Base-by-base conservation (phyloP, 208 protist species). In the Leishmania turanica region DNA sequence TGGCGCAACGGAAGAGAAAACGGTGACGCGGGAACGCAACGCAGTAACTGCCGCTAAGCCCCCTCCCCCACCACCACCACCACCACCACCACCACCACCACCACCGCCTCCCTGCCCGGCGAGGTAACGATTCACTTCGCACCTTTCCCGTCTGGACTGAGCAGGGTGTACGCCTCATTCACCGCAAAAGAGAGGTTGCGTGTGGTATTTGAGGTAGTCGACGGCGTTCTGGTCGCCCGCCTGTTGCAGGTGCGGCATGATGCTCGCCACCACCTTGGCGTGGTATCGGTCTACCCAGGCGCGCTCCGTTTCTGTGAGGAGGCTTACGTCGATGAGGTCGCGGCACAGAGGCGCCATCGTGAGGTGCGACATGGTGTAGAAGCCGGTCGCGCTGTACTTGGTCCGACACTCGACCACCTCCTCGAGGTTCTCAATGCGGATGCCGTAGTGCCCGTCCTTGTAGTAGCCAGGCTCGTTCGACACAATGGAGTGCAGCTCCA, bases 391-490 rank as follows among this genome's bases (percentile, higher is more conserved):
- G 79, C 88, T 93, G 82, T 94, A 82, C 66, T 81, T 81, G 45
- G 95, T 95, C 11, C 71, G 31, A 11, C 81, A 89, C 51, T 79
- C 66, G 11, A 98, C 90, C n/a, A 98, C 87, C 31, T 98, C 76
- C 79, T 99, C 92, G 47, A 99, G 90, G 85, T 99, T 99, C 82
- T 99, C 99, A 80, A 99, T 99, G 75, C 99, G 97, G 79, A 99
- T 99, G 83, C 99, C 99, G 88, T 99, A 99, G 21, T 71, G 78
- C n/a, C 97, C 98, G 31, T 95, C 95, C 84, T 99, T 97, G 92
- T 99, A 99, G 92, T 99, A 99, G 2, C 99, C 99, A 1, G 98
- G 98, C 85, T 99, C 95, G 84, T 98, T 98, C 19, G 95, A 97
- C 40, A 98, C 88, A 31, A 98, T 84, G 80, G 84, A 91, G 70